Evolutionary conservation across 192 early-diverging fungal genomes (phyloP).

Genomic region (Mortierella hygrophila): DNA sequence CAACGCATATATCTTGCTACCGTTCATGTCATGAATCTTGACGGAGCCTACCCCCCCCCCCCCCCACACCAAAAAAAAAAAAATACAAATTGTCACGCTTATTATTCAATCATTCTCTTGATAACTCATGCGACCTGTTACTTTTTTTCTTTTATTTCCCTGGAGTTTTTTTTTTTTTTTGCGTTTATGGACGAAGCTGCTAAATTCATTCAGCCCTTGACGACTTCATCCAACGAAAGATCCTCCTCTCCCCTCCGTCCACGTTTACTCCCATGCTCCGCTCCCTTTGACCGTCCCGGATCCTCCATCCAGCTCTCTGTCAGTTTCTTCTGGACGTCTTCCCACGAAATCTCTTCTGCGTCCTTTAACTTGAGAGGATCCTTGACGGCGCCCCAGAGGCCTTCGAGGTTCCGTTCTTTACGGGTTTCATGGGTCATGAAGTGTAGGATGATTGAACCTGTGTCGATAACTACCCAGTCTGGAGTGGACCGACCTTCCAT

Average conservation of each 20-base stretch:
- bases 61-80: too few relatives aligned
- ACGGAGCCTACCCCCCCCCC: neutral
- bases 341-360: neutral
- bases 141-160: neutral
- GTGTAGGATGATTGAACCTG: slow-evolving; percentile 55
- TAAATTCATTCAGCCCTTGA: neutral
- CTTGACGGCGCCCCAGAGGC: slow-evolving; percentile 68
- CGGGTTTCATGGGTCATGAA: slow-evolving; percentile 72
- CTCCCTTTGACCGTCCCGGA: neutral
- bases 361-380: neutral
- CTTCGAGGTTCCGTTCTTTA: slow-evolving; percentile 73
- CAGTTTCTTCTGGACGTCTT: neutral
- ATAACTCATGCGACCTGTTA: neutral
- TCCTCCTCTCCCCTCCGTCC: slow-evolving; percentile 2
- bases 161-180: neutral
- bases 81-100: neutral
- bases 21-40: neutral
- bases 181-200: neutral
- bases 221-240: slow-evolving; percentile 1
- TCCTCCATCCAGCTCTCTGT: neutral
- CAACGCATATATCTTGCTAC: neutral
- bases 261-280: neutral
- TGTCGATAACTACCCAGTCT: slow-evolving; percentile 81
- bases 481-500: slow-evolving; percentile 72
- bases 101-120: neutral